A percentile compares a stretch with the other conserved stretches of the same genome.
phyloP scores from a whole-genome alignment of 208 protist genomes.

The Wallacemonas sp. region DNA sequence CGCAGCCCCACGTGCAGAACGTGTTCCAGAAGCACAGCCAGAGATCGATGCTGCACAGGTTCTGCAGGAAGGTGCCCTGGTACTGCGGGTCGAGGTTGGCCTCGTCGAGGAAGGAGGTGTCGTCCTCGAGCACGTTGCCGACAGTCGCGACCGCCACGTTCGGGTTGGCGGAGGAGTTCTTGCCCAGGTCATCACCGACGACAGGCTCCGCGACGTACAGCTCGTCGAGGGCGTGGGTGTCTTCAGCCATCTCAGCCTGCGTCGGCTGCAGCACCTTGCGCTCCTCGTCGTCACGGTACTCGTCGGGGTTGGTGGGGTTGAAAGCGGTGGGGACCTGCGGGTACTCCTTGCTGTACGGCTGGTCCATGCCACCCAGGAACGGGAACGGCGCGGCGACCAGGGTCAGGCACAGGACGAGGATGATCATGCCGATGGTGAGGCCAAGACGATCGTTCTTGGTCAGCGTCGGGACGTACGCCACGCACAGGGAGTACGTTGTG shows the following conservation, averaged over 20 bases:
- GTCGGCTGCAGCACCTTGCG: conserved; percentile 21
- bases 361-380: conserved; percentile 53
- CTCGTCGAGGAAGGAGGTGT: conserved; percentile 26
- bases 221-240: conserved; percentile 18
- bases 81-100: conserved; percentile 58
- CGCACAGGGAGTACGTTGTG: conserved; percentile 46
- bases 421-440: conserved; percentile 39
- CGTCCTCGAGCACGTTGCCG: conserved; percentile 25
- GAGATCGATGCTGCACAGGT: conserved; percentile 39
- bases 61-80: conserved; percentile 48
- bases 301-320: background rate
- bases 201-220: conserved; percentile 7
- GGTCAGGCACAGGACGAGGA: conserved; percentile 32
- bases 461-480: conserved; percentile 39
- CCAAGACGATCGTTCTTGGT: conserved; percentile 27
- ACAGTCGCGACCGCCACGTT: conserved; percentile 1
- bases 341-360: conserved; percentile 32
- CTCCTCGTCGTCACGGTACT: conserved; percentile 10
- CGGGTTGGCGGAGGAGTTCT: background rate
- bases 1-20: conserved; percentile 67
- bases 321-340: background rate
- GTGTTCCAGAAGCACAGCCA: conserved; percentile 65
- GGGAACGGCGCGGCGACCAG: conserved; percentile 33
- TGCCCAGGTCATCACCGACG: conserved; percentile 5
- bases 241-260: conserved; percentile 13